phyloP scores from a whole-genome alignment of 2,329 filamentous ascomycete species.

The Coniochaeta pulveracea region DNA sequence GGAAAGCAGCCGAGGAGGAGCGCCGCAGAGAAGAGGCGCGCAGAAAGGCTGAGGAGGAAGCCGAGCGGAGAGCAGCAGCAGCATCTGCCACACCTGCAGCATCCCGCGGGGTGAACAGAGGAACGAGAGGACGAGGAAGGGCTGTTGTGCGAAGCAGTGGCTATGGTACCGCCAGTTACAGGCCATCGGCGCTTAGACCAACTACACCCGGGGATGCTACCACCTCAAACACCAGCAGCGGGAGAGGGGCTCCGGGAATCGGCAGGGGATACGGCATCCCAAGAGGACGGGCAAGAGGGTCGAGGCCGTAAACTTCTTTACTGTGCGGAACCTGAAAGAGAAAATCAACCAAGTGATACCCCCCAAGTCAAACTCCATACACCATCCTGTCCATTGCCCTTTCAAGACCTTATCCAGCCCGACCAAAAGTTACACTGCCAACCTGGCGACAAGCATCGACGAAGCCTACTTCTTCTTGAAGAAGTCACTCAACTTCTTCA shows the following conservation, averaged over 20 bases:
- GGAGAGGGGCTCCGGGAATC: constrained; percentile 28
- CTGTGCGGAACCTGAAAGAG: too few relatives aligned
- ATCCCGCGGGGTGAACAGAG: constrained; percentile 9
- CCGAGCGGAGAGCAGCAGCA: constrained; percentile 31
- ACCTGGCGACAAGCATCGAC: too few relatives aligned
- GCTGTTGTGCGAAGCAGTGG: constrained; percentile 8
- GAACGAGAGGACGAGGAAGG: constrained; percentile 10
- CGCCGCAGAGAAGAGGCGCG: constrained; percentile 60
- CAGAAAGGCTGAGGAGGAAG: constrained; percentile 51
- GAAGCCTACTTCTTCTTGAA: constrained; percentile 56
- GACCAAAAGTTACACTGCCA: too few relatives aligned
- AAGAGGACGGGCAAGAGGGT: constrained; percentile 43
- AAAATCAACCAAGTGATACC: not conserved
- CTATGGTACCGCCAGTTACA: constrained; percentile 17
- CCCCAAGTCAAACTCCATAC: not conserved
- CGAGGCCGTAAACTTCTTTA: too few relatives aligned
- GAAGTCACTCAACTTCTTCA: constrained; percentile 96
- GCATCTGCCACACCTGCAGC: constrained; percentile 8
- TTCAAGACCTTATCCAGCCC: too few relatives aligned
- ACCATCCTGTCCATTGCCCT: not conserved
- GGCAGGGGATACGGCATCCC: constrained; percentile 34
- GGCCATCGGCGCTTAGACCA: too few relatives aligned
- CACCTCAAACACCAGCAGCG: constrained; percentile 17
- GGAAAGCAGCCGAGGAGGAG: constrained; percentile 68
- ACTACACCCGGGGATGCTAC: too few relatives aligned